A percentile compares a stretch with the other conserved stretches of the same genome.
phyloP scores from a whole-genome alignment of 768 basidiomycete species.

The Austroboletus eburneus region DNA sequence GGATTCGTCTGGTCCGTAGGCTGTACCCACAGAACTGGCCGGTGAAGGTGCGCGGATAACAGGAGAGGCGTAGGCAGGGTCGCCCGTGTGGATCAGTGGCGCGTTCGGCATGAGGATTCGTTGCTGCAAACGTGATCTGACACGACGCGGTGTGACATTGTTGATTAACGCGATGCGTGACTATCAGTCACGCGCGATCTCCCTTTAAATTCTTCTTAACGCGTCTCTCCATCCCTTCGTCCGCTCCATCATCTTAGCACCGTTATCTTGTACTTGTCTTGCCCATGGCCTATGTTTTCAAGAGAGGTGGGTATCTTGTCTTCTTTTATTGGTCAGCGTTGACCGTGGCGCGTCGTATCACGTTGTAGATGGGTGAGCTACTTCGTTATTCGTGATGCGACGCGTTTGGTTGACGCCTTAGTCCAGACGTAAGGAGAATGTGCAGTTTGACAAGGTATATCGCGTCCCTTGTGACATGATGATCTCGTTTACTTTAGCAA shows the following conservation, averaged over 20 bases:
- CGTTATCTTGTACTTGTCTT: constrained; percentile 3
- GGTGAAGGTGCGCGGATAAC: constrained; percentile 45
- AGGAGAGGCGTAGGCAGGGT: constrained; percentile 42
- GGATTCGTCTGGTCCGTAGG: constrained; percentile 47
- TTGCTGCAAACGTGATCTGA: no score
- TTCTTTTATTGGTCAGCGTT: neutral
- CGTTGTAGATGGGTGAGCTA: constrained; percentile 44
- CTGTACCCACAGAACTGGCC: constrained; percentile 43
- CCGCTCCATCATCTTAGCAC: constrained; percentile 21
- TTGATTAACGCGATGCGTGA: constrained; percentile 31
- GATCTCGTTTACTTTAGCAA: constrained; percentile 13
- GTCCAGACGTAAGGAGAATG: constrained; percentile 78
- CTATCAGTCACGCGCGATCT: constrained; percentile 23
- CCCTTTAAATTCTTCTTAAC: constrained; percentile 29
- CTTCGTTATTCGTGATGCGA: constrained; percentile 10
- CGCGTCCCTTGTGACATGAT: constrained; percentile 7
- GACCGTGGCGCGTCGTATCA: constrained; percentile 6
- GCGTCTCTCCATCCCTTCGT: constrained; percentile 22
- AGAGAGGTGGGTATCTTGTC: constrained; percentile 43
- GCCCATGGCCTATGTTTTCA: constrained; percentile 51
- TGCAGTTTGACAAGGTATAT: constrained; percentile 87
- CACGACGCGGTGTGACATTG: constrained; percentile 31
- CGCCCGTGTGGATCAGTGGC: constrained; percentile 30
- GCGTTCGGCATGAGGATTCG: constrained; percentile 23
- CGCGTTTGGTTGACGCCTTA: constrained; percentile 20